A percentile compares a stretch with the other conserved stretches of the same genome.
Conservation (phyloP, 2,329 filamentous ascomycete species). For the Botryotinia narcissicola region DNA sequence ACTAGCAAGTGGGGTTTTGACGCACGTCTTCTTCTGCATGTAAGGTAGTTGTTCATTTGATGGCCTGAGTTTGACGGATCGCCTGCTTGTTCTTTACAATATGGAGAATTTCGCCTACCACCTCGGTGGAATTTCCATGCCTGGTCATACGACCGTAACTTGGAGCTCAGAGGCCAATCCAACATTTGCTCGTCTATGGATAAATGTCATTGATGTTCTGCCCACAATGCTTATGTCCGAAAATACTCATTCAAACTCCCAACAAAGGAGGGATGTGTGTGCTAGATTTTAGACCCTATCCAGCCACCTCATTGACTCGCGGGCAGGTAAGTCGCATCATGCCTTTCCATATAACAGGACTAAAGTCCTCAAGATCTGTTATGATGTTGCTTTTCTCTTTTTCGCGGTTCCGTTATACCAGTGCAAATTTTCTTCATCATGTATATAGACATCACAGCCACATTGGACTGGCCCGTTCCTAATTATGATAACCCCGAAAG, state of each 20-base stretch:
- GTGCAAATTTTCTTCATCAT: not conserved
- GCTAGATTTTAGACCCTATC: not conserved
- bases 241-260: not conserved
- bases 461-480: not conserved
- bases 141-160: not conserved
- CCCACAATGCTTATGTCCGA: not conserved
- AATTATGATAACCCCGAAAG: not conserved
- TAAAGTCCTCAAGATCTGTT: not conserved
- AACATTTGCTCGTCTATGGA: not conserved
- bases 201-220: not conserved
- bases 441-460: not conserved
- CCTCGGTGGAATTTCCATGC: not conserved
- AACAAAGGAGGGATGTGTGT: not conserved
- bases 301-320: not conserved
- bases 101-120: not conserved
- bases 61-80: not conserved
- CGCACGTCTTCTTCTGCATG: not conserved
- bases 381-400: not conserved
- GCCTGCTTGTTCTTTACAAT: not conserved
- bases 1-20: not conserved
- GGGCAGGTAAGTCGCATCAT: too few relatives aligned
- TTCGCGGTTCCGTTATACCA: not conserved
- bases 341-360: not conserved
- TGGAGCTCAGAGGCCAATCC: not conserved
- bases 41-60: not conserved